Base-by-base conservation (phyloP, 805 yeast genomes). In the Schizosaccharomyces japonicus region DNA sequence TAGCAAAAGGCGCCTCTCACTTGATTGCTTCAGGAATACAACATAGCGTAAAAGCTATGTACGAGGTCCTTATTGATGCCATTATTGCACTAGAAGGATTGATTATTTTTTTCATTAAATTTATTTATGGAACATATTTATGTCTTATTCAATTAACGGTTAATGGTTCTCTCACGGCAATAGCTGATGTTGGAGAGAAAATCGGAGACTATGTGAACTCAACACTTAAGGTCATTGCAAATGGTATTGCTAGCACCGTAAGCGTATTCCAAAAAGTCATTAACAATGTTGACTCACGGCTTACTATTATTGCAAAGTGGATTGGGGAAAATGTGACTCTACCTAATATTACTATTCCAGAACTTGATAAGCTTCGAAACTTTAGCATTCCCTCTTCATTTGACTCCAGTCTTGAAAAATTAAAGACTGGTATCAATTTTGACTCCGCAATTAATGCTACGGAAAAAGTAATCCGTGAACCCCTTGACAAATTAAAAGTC, bases 61-160 rank as follows among this genome's bases (percentile, higher is more conserved):
- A 19, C 13, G 17, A 25, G 17, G 42, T 25, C 2, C 7, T 36
- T 8, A 8, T 23, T 19, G 42, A 36, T 10, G 23, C 27, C 13
- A 57, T 81, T 0, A 69, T 73, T 0, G 78, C 75, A 0, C 63
- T 76, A 5, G 77, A 80, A 53, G 66, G 68, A 39, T 52, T 84
- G 36, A 57, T 81, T 0, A 56, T 73, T 3, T 81, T 87, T 56
- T 63, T 73, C 5, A 62, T 87, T 6, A 83, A 84, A 29, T 55
- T 87, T 52, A 71, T 79, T 45, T 60, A 84, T 1, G 96, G 95
- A 0, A 90, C 96, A 0, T 82, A 81, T 60, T 77, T 79, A 0
- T 90, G 98, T 60, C 64, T 90, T 11, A 58, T 83, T 11, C 73
- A 80, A 0, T 76, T 90, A 4, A 73, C 84, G 0, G 66, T 85